Evolutionary conservation across 176 grass and related monocot genomes (phyloP).

Genomic region (Luzula sylvatica): DNA sequence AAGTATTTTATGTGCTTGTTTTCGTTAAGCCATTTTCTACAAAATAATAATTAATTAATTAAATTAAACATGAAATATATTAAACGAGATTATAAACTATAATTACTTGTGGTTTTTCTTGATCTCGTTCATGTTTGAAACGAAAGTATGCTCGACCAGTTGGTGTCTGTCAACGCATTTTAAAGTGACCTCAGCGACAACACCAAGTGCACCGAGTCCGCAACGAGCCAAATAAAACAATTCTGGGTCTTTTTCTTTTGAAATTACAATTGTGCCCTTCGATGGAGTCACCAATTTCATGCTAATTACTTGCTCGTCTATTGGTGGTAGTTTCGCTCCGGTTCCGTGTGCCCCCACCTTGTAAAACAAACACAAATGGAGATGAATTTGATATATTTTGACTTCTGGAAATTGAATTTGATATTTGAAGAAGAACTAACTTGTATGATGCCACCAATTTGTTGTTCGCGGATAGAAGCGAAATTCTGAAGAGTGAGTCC

Average conservation of each 20-base stretch:
- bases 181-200: conserved; percentile 69
- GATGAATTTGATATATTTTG: background rate
- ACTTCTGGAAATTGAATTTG: background rate
- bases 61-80: background rate
- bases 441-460: conserved; percentile 79
- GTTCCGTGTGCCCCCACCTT: conserved; percentile 96
- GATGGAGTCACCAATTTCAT: conserved; percentile 92
- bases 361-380: background rate
- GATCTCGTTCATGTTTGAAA: conserved; percentile 62
- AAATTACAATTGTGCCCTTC: conserved; percentile 77
- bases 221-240: conserved; percentile 82
- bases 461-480: conserved; percentile 84
- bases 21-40: conserved; percentile 78
- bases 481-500: conserved; percentile 92
- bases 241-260: conserved; percentile 77
- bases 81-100: conserved; percentile 4
- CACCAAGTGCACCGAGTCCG: conserved; percentile 67
- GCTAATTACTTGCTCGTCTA: conserved; percentile 90
- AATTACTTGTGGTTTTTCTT: conserved; percentile 63
- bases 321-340: conserved; percentile 72
- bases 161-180: conserved; percentile 72
- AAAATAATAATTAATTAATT: conserved; percentile 14
- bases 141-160: conserved; percentile 81
- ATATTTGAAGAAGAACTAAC: conserved; percentile 23
- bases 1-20: conserved; percentile 90